Conservation (phyloP, 2,329 filamentous ascomycete species). For the Alternaria triticimaculans region DNA sequence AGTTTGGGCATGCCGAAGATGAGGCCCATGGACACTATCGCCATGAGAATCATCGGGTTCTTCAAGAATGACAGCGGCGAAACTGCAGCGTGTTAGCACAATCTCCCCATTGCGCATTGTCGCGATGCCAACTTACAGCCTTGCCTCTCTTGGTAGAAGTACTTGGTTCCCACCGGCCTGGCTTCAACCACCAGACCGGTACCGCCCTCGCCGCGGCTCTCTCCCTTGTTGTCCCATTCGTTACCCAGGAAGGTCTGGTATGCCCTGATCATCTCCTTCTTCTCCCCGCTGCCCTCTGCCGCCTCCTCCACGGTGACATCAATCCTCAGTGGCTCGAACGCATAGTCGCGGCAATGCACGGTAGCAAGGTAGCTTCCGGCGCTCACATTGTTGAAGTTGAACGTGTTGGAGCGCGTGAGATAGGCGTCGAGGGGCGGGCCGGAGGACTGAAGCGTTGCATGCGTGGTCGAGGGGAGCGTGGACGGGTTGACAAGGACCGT, state of each 20-base stretch:
- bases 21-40: conserved; percentile 78
- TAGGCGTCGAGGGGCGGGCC: conserved; percentile 63
- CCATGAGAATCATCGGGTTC: conserved; percentile 97
- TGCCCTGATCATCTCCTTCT: conserved; percentile 61
- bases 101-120: neutral
- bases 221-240: conserved; percentile 87
- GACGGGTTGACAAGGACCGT: conserved; percentile 54
- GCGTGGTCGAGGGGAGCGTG: conserved; percentile 62
- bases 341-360: conserved; percentile 75
- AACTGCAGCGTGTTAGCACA: conserved; percentile 58
- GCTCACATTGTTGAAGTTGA: conserved; percentile 76
- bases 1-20: conserved; percentile 95
- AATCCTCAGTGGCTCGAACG: conserved; percentile 80
- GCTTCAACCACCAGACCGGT: conserved; percentile 65
- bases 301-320: conserved; percentile 63
- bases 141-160: conserved; percentile 77
- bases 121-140: conserved; percentile 67
- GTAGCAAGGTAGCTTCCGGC: conserved; percentile 81
- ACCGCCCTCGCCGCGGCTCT: conserved; percentile 56
- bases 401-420: conserved; percentile 71
- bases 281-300: conserved; percentile 38
- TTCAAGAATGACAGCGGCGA: conserved; percentile 83
- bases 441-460: conserved; percentile 69
- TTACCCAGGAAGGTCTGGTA: conserved; percentile 91
- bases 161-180: conserved; percentile 67